Evolutionary conservation across 78 protist genomes (phyloP).

Genomic region (Dictyostelium firmibasis): DNA sequence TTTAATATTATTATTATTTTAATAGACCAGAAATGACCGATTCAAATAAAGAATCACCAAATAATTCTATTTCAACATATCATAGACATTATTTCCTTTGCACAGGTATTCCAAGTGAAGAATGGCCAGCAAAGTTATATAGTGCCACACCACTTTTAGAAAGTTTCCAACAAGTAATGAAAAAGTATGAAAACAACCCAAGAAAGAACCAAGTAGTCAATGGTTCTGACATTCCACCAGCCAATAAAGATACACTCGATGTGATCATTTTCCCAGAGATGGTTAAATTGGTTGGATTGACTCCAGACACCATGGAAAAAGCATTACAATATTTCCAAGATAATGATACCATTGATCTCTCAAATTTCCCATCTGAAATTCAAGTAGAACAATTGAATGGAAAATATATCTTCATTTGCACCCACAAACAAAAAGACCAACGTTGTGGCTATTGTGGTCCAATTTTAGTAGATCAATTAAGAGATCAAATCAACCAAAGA

Average conservation of each 20-base stretch:
- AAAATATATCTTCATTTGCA: constrained; percentile 65
- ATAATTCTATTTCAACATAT: constrained; percentile 43
- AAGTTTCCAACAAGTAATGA: not conserved
- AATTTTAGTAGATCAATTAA: constrained; percentile 51
- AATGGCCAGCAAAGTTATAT: constrained; percentile 37
- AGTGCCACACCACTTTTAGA: not conserved
- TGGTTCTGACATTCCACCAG: constrained; percentile 17
- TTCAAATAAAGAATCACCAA: constrained; percentile 10
- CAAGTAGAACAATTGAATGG: constrained; percentile 20
- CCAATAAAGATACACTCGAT: not conserved
- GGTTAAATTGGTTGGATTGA: constrained; percentile 23
- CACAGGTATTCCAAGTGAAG: constrained; percentile 32
- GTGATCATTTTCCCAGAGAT: constrained; percentile 54
- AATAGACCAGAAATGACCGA: constrained; percentile 43
- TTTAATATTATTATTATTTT: no score
- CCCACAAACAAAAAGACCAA: constrained; percentile 65
- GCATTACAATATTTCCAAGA: not conserved
- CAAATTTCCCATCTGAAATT: constrained; percentile 3
- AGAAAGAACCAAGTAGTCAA: constrained; percentile 4
- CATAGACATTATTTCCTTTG: constrained; percentile 65
- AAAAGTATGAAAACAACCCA: not conserved
- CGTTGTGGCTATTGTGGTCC: constrained; percentile 87
- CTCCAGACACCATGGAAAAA: not conserved
- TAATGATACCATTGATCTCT: not conserved
- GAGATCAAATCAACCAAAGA: constrained; percentile 35